A percentile compares a stretch with the other conserved stretches of the same genome.
These are phyloP conservation scores for Aciculosporium take DNA, from an alignment of 2,329 filamentous ascomycete species.

Conservation along the genomic window DNA sequence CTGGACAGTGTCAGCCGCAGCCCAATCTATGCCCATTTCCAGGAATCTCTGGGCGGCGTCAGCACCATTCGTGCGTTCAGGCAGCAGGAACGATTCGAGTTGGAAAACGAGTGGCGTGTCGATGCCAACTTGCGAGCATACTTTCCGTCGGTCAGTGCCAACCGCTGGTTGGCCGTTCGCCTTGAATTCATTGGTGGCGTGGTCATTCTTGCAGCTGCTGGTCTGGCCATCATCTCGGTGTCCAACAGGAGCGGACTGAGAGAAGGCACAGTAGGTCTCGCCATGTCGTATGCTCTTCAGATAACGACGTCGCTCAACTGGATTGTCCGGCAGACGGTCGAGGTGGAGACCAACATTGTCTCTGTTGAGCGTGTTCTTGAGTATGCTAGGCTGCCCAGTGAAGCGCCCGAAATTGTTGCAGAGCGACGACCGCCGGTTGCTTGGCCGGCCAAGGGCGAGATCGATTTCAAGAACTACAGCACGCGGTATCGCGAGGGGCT, in stretches of 20 bases:
- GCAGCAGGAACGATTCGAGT: slow-evolving; percentile 72
- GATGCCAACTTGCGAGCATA: slow-evolving; percentile 90
- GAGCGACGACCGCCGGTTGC: slow-evolving; percentile 74
- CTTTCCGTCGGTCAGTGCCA: slow-evolving; percentile 89
- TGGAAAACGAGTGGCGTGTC: slow-evolving; percentile 95
- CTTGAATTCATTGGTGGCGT: slow-evolving; percentile 91
- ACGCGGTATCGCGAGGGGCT: slow-evolving; percentile 82
- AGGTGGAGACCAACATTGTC: slow-evolving; percentile 99
- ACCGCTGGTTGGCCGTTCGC: slow-evolving; percentile 86
- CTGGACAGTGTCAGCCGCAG: slow-evolving; percentile 90
- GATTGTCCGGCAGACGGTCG: slow-evolving; percentile 96
- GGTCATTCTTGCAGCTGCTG: slow-evolving; percentile 78
- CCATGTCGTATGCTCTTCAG: slow-evolving; percentile 94
- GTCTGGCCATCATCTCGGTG: slow-evolving; percentile 70
- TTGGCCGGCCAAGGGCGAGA: slow-evolving; percentile 81
- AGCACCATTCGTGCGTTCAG: slow-evolving; percentile 91
- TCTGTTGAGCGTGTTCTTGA: slow-evolving; percentile 96
- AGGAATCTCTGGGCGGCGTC: slow-evolving; percentile 87
- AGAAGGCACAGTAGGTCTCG: slow-evolving; percentile 70
- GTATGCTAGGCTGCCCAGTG: slow-evolving; percentile 79
- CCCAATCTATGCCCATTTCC: slow-evolving; percentile 96
- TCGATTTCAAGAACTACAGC: slow-evolving; percentile 88
- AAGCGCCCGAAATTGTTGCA: slow-evolving; percentile 87
- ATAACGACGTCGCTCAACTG: slow-evolving; percentile 97
- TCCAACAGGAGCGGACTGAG: slow-evolving; percentile 48